phyloP scores from a whole-genome alignment of 495 filamentous ascomycete species.

The Lasiosphaeria ovina region DNA sequence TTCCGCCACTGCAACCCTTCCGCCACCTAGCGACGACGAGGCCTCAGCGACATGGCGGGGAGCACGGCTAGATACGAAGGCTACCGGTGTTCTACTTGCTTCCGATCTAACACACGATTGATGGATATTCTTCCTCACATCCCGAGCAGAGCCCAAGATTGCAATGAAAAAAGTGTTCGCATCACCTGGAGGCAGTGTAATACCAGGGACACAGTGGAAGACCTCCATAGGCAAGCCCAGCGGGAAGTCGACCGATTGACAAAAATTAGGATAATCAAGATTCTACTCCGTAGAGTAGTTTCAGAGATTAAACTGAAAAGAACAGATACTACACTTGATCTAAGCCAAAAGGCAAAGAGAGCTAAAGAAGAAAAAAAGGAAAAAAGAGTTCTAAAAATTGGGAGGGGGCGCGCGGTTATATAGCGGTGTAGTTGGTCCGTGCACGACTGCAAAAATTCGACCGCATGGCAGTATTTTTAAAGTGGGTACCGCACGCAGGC shows the following conservation, averaged over 20 bases:
- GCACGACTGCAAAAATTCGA: background rate
- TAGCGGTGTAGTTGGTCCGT: background rate
- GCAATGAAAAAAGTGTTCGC: slow-evolving; percentile 54
- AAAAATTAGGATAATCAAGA: slow-evolving; percentile 88
- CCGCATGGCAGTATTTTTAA: too few species aligned
- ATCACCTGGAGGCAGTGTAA: slow-evolving; percentile 84
- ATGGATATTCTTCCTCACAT: slow-evolving; percentile 19
- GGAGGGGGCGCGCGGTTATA: background rate
- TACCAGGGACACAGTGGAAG: slow-evolving; percentile 77
- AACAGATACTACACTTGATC: slow-evolving; percentile 99
- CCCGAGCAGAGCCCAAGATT: slow-evolving; percentile 18
- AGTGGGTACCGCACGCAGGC: too few species aligned
- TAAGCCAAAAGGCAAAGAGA: slow-evolving; percentile 71
- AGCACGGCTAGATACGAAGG: too few species aligned
- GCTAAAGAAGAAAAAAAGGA: slow-evolving; percentile 31
- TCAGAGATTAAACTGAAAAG: slow-evolving; percentile 95
- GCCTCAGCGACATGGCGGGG: too few species aligned
- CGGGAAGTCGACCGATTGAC: slow-evolving; percentile 28
- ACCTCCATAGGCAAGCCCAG: slow-evolving; percentile 76
- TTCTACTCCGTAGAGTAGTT: slow-evolving; percentile 65
- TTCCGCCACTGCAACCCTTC: too few species aligned
- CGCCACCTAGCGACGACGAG: too few species aligned
- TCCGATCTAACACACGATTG: too few species aligned
- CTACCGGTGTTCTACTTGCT: too few species aligned
- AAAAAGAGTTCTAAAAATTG: background rate